These are phyloP conservation scores for Aechmea fasciata DNA, from an alignment of 176 grass and related monocot species.

Conservation along the genomic window DNA sequence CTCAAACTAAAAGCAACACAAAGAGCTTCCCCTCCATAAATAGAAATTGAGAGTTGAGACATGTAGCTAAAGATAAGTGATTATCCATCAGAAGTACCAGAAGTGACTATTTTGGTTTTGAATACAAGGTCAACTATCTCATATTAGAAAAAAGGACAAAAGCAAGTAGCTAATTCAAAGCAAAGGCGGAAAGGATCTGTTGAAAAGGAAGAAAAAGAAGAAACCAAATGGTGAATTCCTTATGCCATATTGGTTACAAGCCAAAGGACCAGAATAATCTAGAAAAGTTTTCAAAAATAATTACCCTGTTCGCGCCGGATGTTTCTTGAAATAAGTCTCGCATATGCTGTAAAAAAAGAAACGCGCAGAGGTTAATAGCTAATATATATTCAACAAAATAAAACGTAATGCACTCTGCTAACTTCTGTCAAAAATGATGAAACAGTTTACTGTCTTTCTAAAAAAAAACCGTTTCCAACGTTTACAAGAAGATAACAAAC, in stretches of 20 bases:
- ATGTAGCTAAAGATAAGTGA: too few relatives aligned
- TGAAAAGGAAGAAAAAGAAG: background rate
- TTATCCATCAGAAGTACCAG: too few relatives aligned
- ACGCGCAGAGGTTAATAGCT: slow-evolving; percentile 1
- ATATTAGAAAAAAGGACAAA: background rate
- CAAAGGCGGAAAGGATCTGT: background rate
- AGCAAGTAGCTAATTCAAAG: background rate
- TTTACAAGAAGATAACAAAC: too few relatives aligned
- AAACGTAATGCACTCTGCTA: background rate
- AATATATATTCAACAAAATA: too few relatives aligned
- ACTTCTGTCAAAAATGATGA: background rate
- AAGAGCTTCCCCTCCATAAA: too few relatives aligned
- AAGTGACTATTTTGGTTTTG: too few relatives aligned
- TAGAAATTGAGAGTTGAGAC: too few relatives aligned
- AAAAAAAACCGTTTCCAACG: too few relatives aligned
- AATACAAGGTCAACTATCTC: too few relatives aligned
- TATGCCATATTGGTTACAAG: background rate
- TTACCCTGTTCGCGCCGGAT: slow-evolving; percentile 80
- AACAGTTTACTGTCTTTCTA: background rate
- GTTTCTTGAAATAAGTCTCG: slow-evolving; percentile 98
- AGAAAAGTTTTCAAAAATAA: slow-evolving; percentile 1
- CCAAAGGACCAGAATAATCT: background rate
- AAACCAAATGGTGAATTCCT: too few relatives aligned
- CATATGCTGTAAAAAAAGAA: slow-evolving; percentile 69
- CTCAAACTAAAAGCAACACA: too few relatives aligned